A percentile compares a stretch with the other conserved stretches of the same genome.
Evolutionary conservation across 768 basidiomycete genomes (phyloP).

Genomic region (Gelatoporia subvermispora): DNA sequence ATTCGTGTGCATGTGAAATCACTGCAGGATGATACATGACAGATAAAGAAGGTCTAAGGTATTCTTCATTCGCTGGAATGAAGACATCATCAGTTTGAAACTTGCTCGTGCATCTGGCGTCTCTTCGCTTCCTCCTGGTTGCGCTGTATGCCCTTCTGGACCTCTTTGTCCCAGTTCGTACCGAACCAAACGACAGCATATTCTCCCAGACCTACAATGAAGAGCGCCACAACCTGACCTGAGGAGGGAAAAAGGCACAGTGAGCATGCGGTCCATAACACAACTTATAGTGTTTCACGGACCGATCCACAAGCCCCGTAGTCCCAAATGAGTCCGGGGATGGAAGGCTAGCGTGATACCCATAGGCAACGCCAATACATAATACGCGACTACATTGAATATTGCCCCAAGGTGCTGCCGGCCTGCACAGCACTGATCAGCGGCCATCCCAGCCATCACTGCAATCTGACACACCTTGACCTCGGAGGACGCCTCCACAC

Average conservation of each 20-base stretch:
- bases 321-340: constrained; percentile 30
- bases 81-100: neutral
- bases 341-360: constrained; percentile 49
- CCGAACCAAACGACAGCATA: constrained; percentile 55
- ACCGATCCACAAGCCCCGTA: constrained; percentile 52
- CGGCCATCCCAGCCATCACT: neutral
- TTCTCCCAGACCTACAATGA: constrained; percentile 66
- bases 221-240: constrained; percentile 70
- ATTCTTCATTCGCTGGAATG: neutral
- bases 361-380: constrained; percentile 47
- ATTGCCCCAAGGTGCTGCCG: constrained; percentile 69
- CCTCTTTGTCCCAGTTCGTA: constrained; percentile 45
- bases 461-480: constrained; percentile 32
- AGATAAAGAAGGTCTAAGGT: neutral
- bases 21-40: too few relatives aligned
- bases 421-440: constrained; percentile 19
- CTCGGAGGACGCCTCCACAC: constrained; percentile 45
- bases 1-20: too few relatives aligned
- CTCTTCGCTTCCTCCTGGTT: constrained; percentile 24
- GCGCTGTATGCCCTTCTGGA: constrained; percentile 34
- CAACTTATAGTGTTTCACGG: neutral
- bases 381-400: constrained; percentile 68
- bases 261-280: neutral
- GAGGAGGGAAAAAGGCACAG: neutral
- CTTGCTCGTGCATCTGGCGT: constrained; percentile 10